A percentile compares a stretch with the other conserved stretches of the same genome.
These are phyloP conservation scores for Gossypium lobatum DNA, from an alignment of 441 rosid genomes.

Conservation along the genomic window DNA sequence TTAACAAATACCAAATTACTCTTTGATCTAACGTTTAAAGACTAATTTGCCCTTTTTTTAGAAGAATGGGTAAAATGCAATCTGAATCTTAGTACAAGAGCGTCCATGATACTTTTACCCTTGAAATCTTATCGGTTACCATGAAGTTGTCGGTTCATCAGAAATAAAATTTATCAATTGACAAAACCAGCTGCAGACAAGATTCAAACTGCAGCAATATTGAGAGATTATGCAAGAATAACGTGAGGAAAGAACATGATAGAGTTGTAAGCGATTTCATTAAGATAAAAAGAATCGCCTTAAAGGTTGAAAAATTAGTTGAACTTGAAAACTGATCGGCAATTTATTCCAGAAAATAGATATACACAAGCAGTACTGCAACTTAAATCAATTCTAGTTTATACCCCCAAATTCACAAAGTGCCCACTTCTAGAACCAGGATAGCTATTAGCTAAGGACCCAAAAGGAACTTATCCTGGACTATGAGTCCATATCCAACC, in stretches of 20 bases:
- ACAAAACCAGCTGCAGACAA: background rate
- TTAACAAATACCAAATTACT: too few species aligned
- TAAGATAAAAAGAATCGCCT: background rate
- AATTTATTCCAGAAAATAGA: slow-evolving; percentile 6
- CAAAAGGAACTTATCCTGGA: background rate
- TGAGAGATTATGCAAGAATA: background rate
- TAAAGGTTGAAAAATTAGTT: background rate
- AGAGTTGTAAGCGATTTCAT: background rate
- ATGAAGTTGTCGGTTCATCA: background rate
- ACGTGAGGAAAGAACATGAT: background rate
- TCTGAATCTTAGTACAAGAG: too few species aligned
- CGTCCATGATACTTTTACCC: too few species aligned
- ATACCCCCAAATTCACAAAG: slow-evolving; percentile 8
- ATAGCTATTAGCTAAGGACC: slow-evolving; percentile 14
- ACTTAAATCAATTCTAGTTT: background rate
- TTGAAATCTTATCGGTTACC: too few species aligned
- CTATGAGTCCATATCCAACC: background rate
- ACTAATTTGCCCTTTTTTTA: too few species aligned
- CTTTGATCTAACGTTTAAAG: too few species aligned
- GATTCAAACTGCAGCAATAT: background rate
- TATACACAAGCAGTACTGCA: slow-evolving; percentile 15
- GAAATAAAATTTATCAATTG: too few species aligned
- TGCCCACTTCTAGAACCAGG: slow-evolving; percentile 12
- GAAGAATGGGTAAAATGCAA: too few species aligned
- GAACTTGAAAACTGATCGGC: background rate